Evolutionary conservation across 2,329 filamentous ascomycete species (phyloP), one percentile per base, ranked within the genome.

Genomic region (Diaporthe batatas): DNA sequence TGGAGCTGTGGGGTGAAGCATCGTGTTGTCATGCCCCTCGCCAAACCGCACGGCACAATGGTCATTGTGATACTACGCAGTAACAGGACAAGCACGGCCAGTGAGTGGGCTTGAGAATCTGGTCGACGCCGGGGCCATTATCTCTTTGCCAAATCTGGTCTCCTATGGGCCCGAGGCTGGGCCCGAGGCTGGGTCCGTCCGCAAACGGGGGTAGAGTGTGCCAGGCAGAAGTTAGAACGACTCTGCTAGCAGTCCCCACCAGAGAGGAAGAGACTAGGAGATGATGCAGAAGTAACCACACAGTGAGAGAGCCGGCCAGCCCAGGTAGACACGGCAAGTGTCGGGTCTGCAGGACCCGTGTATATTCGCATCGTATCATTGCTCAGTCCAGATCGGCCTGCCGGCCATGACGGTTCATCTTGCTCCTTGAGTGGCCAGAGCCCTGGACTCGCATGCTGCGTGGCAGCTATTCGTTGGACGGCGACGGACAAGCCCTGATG

Each of bases 391-490:
- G 62, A 39, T 53, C 36, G 62, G 62, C 62, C 62, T 67, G 62
- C 62, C 29, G 62, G 47, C 21, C 57, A 64, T 42, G 55, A 64
- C 65, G 54, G 62, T 53, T 49, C 67, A 68, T 70, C 55, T 58
- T 34, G 71, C 25, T 57, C 62, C 44, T 25, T 49, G 51, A 68
- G 58, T 64, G 39, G 54, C 65, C 47, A 62, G 51, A 70, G 49
- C 51, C 59, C 36, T 25, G 68, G 51, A 25, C 55, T 32, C 69
- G 62, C 57, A 39, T 73, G 72, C 72, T 64, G 71, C 70, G 72
- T 68, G 72, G 72, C 70, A 39, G n/a, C 64, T 65, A 64, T 58
- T 69, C 70, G 70, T 74, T 74, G 72, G 72, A 70, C 68, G 68
- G 42, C 21, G 53, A 51, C 42, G 36, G 54, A 53, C 36, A 71